These are phyloP conservation scores for Fusarium scirpi DNA, from an alignment of 2,329 filamentous ascomycete genomes.

Conservation along the genomic window DNA sequence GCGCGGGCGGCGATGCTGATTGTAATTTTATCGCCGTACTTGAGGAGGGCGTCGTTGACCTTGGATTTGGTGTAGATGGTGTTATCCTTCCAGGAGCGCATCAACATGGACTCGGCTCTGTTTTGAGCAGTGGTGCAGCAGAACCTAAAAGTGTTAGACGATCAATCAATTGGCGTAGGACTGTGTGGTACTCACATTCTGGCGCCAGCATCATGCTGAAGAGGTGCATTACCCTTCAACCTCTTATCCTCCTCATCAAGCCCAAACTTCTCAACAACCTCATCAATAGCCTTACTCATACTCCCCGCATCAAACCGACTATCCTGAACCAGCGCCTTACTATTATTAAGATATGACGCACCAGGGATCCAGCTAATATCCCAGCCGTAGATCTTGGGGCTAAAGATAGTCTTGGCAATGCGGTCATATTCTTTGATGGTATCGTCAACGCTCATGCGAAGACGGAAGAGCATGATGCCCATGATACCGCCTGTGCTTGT, in stretches of 20 bases:
- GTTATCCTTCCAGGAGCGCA: conserved; percentile 27
- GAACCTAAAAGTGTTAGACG: background rate
- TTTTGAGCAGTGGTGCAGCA: conserved; percentile 32
- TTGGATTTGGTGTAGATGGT: conserved; percentile 27
- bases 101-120: conserved; percentile 30
- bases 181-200: conserved; percentile 15
- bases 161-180: too few relatives aligned
- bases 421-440: conserved; percentile 35
- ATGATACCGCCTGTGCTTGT: conserved; percentile 39
- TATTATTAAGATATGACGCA: conserved; percentile 18
- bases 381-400: conserved; percentile 28
- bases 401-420: conserved; percentile 31
- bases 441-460: conserved; percentile 35
- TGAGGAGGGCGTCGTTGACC: conserved; percentile 15
- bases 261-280: conserved; percentile 24
- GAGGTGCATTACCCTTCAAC: conserved; percentile 30
- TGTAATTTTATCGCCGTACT: conserved; percentile 23
- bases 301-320: conserved; percentile 30
- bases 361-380: conserved; percentile 26
- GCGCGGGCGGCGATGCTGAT: conserved; percentile 38
- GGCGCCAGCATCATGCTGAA: conserved; percentile 16
- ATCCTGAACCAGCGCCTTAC: conserved; percentile 26
- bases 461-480: conserved; percentile 36
- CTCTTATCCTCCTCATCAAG: conserved; percentile 32
- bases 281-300: conserved; percentile 28